Evolutionary conservation across 129 eudicot genomes (phyloP).

Genomic region (Silybum marianum): DNA sequence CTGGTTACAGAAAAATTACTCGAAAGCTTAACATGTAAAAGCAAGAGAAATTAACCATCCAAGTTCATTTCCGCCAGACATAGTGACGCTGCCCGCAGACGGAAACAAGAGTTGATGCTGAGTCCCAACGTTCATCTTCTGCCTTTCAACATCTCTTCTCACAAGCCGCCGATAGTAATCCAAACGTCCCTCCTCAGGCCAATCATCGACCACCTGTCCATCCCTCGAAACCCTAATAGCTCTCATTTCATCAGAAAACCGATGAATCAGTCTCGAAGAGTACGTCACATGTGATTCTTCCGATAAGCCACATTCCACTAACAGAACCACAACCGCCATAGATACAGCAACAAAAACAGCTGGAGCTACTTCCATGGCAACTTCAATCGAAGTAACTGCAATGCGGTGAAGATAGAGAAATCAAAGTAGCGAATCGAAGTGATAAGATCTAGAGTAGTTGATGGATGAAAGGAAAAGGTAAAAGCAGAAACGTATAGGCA

Average conservation of each 20-base stretch:
- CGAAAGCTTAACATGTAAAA: not conserved
- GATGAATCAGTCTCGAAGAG: constrained; percentile 60
- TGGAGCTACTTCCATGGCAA: constrained; percentile 27
- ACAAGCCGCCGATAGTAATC: constrained; percentile 53
- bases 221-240: constrained; percentile 47
- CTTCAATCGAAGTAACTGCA: constrained; percentile 10
- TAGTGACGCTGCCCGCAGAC: constrained; percentile 63
- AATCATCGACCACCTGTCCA: constrained; percentile 23
- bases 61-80: constrained; percentile 81
- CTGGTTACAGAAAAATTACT: not conserved
- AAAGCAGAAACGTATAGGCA: constrained; percentile 1
- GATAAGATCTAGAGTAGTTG: constrained; percentile 34
- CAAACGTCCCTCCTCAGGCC: constrained; percentile 59
- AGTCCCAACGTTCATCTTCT: constrained; percentile 66
- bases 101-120: constrained; percentile 65
- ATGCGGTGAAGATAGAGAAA: not conserved
- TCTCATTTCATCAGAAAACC: constrained; percentile 66
- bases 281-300: constrained; percentile 24
- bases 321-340: constrained; percentile 12
- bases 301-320: constrained; percentile 28
- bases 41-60: constrained; percentile 66
- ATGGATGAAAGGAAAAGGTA: not conserved
- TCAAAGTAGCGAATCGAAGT: not conserved
- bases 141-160: constrained; percentile 61
- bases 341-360: constrained; percentile 13